These are phyloP conservation scores for Epicoccum nigrum DNA, from an alignment of 2,329 filamentous ascomycete species.

Conservation along the genomic window DNA sequence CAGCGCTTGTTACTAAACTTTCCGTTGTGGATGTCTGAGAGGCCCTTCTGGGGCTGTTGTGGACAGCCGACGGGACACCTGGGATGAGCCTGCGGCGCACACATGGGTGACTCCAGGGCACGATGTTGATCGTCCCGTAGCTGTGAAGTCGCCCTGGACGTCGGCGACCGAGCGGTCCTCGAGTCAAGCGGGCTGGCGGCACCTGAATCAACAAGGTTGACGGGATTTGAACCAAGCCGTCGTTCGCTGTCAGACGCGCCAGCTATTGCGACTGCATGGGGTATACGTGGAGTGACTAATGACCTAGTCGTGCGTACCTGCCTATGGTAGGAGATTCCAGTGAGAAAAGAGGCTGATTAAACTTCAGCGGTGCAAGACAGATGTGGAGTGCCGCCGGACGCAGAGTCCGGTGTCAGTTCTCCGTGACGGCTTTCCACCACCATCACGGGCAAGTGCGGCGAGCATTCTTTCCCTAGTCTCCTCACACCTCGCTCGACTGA, in stretches of 20 bases:
- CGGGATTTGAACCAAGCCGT: background rate
- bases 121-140: background rate
- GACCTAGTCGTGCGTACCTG: too few relatives aligned
- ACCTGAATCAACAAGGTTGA: conserved; percentile 1
- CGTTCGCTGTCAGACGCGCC: background rate
- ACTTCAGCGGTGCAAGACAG: conserved; percentile 2
- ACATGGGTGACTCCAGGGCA: background rate
- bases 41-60: background rate
- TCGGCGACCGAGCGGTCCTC: background rate
- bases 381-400: background rate
- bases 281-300: too few relatives aligned
- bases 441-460: conserved; percentile 8
- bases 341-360: background rate
- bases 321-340: too few relatives aligned
- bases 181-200: background rate
- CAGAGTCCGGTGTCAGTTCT: conserved; percentile 1
- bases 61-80: background rate
- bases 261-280: too few relatives aligned
- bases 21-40: too few relatives aligned
- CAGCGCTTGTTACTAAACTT: too few relatives aligned
- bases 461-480: background rate
- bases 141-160: background rate
- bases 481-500: background rate
- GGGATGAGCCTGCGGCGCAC: conserved; percentile 3
- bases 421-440: background rate